Evolutionary conservation across 192 early-diverging fungal genomes (phyloP).

Genomic region (Gorgonomyces haynaldii): DNA sequence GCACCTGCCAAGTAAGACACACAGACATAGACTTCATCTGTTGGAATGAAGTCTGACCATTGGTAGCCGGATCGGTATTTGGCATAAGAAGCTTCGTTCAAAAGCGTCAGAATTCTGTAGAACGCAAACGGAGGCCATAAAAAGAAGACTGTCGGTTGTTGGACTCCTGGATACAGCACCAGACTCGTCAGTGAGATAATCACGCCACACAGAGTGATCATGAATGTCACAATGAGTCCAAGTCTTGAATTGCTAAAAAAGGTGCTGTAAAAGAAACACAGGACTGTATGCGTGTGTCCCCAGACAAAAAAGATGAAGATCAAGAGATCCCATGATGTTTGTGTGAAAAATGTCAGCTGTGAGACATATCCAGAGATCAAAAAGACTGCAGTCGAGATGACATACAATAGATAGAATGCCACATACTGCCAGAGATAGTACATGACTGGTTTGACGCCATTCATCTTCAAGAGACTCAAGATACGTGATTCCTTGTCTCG

Average conservation of each 20-base stretch:
- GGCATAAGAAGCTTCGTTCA: slow-evolving; percentile 38
- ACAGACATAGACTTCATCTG: not conserved
- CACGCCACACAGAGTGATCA: slow-evolving; percentile 51
- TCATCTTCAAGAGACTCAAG: slow-evolving; percentile 9
- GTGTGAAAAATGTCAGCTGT: slow-evolving; percentile 50
- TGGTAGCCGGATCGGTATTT: slow-evolving; percentile 19
- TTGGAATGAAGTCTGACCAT: slow-evolving; percentile 5
- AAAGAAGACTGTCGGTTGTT: slow-evolving; percentile 32
- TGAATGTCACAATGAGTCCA: slow-evolving; percentile 45
- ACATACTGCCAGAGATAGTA: slow-evolving; percentile 13
- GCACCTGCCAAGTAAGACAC: slow-evolving; percentile 42
- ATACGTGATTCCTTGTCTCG: slow-evolving; percentile 60
- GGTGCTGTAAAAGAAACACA: slow-evolving; percentile 48
- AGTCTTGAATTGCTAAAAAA: slow-evolving; percentile 49
- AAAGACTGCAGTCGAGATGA: slow-evolving; percentile 49
- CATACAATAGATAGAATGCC: slow-evolving; percentile 52
- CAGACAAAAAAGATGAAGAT: slow-evolving; percentile 54
- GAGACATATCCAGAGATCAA: slow-evolving; percentile 44
- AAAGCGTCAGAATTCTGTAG: slow-evolving; percentile 42
- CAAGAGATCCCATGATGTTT: slow-evolving; percentile 36
- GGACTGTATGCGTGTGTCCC: slow-evolving; percentile 45
- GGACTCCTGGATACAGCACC: slow-evolving; percentile 19
- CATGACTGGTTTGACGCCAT: not conserved
- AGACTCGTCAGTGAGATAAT: slow-evolving; percentile 44
- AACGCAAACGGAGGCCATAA: slow-evolving; percentile 73